Base-by-base conservation (phyloP, 805 yeast genomes). In the Monosporozyma siamensis region DNA sequence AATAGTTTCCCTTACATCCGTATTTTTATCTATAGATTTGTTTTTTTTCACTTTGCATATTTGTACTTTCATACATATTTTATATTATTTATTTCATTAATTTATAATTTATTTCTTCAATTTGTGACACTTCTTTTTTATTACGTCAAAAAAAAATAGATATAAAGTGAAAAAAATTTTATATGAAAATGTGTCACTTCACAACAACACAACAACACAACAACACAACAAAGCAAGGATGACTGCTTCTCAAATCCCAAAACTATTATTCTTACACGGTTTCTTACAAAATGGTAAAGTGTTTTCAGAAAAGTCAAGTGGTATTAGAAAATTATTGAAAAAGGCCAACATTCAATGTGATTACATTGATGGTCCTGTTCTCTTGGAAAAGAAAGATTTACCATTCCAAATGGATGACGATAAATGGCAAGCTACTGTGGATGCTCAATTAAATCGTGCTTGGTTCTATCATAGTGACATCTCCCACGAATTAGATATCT, bases 281-380 rank as follows among this genome's bases (percentile, higher is more conserved):
- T 88, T 80, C 62, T 77, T 89, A 12, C 95, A 90, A 68, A 82
- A 80, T 48, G 90, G 90, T 6, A 72, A 81, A 34, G 71, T 81
- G 11, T 90, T 90, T 64, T 82, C 94, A 42, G 85, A 82, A 52
- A 90, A 92, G 61, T 80, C 96, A 0, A 80, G 95, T 2, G 97
- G 95, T 3, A 71, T 90, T 22, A 72, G 97, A 48, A 90, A 92
- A 54, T 73, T 78, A 35, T 66, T 92, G 46, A 72, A 75, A 55
- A 68, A 68, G 46, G 68, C 75, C 26, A 79, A 85, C 38, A 76
- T 80, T 51, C 86, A 82, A 53, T 70, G 86, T 31, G 75, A 78
- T 18, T 90, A 82, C 61, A 66, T 89, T 37, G 84, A 86, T 52
- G 97, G 83, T 1, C 96, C 97, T 2, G 61, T 77, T 5, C 63